Evolutionary conservation across 2,329 filamentous ascomycete species (phyloP).

Genomic region (Tolypocladium pustulatum): DNA sequence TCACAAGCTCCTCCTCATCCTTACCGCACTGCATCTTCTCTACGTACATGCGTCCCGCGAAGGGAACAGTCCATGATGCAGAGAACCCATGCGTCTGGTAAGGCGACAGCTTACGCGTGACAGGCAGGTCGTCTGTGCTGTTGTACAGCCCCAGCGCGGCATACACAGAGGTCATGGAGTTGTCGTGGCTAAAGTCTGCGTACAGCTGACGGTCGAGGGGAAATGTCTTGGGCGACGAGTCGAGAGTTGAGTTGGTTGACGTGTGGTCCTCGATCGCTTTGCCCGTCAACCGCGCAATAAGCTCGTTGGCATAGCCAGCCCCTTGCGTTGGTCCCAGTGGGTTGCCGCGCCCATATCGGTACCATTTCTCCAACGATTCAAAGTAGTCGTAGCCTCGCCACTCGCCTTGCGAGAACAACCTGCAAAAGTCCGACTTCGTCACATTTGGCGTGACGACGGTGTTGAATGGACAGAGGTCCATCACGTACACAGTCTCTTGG

Average conservation of each 20-base stretch:
- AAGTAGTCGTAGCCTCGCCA: slow-evolving; percentile 77
- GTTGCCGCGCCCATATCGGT: slow-evolving; percentile 68
- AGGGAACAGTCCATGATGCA: slow-evolving; percentile 71
- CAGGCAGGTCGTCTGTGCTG: slow-evolving; percentile 42
- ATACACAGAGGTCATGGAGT: slow-evolving; percentile 69
- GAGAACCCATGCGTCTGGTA: slow-evolving; percentile 56
- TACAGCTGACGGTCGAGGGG: slow-evolving; percentile 61
- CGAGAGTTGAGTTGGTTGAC: slow-evolving; percentile 67
- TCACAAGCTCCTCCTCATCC: slow-evolving; percentile 55
- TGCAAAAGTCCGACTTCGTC: slow-evolving; percentile 59
- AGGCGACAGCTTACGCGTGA: slow-evolving; percentile 37
- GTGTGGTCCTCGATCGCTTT: slow-evolving; percentile 62
- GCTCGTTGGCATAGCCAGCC: slow-evolving; percentile 79
- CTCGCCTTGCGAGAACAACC: slow-evolving; percentile 60
- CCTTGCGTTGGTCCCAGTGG: slow-evolving; percentile 75
- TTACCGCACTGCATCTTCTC: slow-evolving; percentile 69
- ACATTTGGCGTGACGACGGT: slow-evolving; percentile 53
- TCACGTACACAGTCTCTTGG: slow-evolving; percentile 57
- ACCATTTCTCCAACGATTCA: slow-evolving; percentile 73
- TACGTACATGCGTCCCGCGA: slow-evolving; percentile 70
- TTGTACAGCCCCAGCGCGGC: slow-evolving; percentile 73
- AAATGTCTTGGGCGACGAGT: slow-evolving; percentile 57
- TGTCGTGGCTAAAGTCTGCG: slow-evolving; percentile 89
- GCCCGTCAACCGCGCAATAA: slow-evolving; percentile 68
- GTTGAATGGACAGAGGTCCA: slow-evolving; percentile 83